Evolutionary conservation across 2,329 filamentous ascomycete species (phyloP).

Genomic region (Chaetomiaceae sp.): DNA sequence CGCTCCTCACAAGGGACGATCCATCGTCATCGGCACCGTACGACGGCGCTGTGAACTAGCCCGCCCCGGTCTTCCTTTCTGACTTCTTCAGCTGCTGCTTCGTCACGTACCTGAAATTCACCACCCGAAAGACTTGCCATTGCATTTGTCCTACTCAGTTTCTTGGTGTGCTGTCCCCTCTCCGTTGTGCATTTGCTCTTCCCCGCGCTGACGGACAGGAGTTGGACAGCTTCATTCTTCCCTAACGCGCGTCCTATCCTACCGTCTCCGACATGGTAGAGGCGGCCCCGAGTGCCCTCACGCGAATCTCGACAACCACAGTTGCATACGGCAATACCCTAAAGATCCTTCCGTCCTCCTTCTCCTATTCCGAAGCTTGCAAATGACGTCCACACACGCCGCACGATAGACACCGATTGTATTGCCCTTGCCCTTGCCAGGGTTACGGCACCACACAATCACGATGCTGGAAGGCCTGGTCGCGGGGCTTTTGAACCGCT

Average conservation of each 20-base stretch:
- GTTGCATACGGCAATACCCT: no score
- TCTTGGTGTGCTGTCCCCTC: no score
- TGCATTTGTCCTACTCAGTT: no score
- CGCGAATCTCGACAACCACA: no score
- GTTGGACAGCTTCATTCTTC: no score
- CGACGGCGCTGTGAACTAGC: neutral
- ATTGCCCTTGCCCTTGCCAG: slow-evolving; percentile 58
- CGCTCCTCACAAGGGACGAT: slow-evolving; percentile 4
- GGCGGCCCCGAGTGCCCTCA: no score
- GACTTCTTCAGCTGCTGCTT: neutral
- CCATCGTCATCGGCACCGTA: slow-evolving; percentile 8
- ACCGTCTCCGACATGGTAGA: neutral
- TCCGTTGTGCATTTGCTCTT: no score
- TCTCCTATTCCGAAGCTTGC: neutral
- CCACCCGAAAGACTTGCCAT: neutral
- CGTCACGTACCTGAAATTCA: no score
- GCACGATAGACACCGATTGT: slow-evolving; percentile 26
- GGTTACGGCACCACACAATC: slow-evolving; percentile 62
- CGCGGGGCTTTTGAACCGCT: slow-evolving; percentile 95
- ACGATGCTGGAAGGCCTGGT: slow-evolving; percentile 96
- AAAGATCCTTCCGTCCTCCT: neutral
- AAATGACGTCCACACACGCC: slow-evolving; percentile 31
- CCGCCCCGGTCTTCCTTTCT: neutral
- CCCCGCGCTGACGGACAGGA: no score
- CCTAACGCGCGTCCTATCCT: no score